Base-by-base conservation (phyloP, 1,284 basidiomycete genomes). In the Somion occarium region DNA sequence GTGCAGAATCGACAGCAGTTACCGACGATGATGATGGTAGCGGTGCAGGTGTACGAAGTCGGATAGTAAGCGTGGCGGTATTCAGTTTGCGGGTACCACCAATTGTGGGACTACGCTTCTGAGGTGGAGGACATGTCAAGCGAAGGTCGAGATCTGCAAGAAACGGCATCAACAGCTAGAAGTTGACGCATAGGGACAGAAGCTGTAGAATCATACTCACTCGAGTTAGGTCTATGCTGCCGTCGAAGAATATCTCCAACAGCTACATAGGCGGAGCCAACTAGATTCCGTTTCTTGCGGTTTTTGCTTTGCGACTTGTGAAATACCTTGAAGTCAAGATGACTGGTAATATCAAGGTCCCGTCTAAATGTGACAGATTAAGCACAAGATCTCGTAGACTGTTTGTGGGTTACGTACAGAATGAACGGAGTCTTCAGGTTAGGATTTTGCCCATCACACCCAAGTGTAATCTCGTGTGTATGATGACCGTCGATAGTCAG, bases 391-490 rank as follows among this genome's bases (percentile, higher is more conserved):
- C 15, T 27, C 20, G 19, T 9, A 11, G 27, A 4, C 15, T 9
- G 15, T 13, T n/a, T 20, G 9, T 20, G 24, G 25, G 3, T 13
- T 1, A 71, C 79, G 52, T 60, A 85, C 85, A 86, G 69, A 19
- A 65, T 55, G 52, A 82, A 74, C 0, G 64, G 65, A 1, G 74
- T 68, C 56, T 79, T 83, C 46, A 80, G 66, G 59, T 87, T 86
- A 0, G 82, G 76, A 53, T 83, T 85, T 59, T 86, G 84, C 0
- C 85, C 84, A 49, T 88, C 83, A 20, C 69, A 70, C 0, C 85
- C 85, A 2, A 88, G 75, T 13, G 71, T 63, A 13, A 78, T 69
- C 57, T 87, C 85, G 53, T 79, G 73, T 1, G 53, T 53, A 18
- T 74, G 70, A 20, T 75, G 69, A 2, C 69, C 68, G 51, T 78